phyloP scores from a whole-genome alignment of 1,284 basidiomycete species.

The Cutaneotrichosporon dermatis region DNA sequence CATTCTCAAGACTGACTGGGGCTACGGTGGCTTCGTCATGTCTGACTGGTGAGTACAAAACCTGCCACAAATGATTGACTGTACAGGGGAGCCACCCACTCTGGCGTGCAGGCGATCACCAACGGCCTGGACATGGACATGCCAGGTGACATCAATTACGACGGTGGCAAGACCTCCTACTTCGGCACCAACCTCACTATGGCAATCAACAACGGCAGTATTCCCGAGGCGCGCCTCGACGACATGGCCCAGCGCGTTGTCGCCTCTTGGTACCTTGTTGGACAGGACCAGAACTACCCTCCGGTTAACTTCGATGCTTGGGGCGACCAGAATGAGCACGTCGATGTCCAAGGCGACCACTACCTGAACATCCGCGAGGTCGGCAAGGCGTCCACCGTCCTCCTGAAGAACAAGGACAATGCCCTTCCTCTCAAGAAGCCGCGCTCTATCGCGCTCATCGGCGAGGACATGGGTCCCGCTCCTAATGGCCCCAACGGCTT shows the following conservation, averaged over 20 bases:
- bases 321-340: constrained; percentile 53
- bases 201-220: constrained; percentile 25
- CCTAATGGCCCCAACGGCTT: constrained; percentile 68
- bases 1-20: constrained; percentile 67
- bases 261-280: constrained; percentile 31
- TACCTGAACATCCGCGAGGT: constrained; percentile 45
- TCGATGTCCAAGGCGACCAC: constrained; percentile 72
- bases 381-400: constrained; percentile 54
- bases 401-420: constrained; percentile 64
- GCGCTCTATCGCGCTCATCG: constrained; percentile 58
- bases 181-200: constrained; percentile 22
- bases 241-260: constrained; percentile 36
- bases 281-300: constrained; percentile 30
- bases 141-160: constrained; percentile 49
- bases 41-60: constrained; percentile 6
- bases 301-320: constrained; percentile 19
- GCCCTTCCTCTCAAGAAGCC: constrained; percentile 59
- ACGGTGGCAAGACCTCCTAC: constrained; percentile 14
- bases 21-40: constrained; percentile 51
- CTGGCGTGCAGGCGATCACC: constrained; percentile 15
- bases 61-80: constrained; percentile 28
- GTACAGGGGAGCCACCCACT: constrained; percentile 31
- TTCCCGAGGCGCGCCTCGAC: constrained; percentile 27
- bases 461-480: constrained; percentile 67
- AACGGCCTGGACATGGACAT: constrained; percentile 44